Evolutionary conservation across 2,329 filamentous ascomycete species (phyloP).

Genomic region (Fusarium albidum): DNA sequence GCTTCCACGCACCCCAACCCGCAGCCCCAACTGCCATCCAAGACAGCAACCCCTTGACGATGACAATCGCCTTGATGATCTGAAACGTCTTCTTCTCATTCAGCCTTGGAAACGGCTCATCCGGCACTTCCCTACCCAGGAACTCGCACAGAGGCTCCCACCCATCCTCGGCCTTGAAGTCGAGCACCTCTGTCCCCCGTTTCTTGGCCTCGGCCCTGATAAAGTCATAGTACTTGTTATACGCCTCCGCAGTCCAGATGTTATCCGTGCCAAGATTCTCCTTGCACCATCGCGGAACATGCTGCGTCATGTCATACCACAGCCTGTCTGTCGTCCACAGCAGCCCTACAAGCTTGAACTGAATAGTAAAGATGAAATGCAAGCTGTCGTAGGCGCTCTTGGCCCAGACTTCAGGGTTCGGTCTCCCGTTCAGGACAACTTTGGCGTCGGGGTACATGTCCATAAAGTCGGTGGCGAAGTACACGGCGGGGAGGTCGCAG

Average conservation of each 20-base stretch:
- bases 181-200: slow-evolving; percentile 38
- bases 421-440: slow-evolving; percentile 45
- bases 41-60: slow-evolving; percentile 21
- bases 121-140: slow-evolving; percentile 22
- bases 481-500: slow-evolving; percentile 43
- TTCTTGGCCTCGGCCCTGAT: slow-evolving; percentile 42
- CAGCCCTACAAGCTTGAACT: slow-evolving; percentile 38
- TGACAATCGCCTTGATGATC: slow-evolving; percentile 24
- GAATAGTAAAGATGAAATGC: slow-evolving; percentile 40
- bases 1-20: slow-evolving; percentile 24
- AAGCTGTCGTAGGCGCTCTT: slow-evolving; percentile 38
- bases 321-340: slow-evolving; percentile 41
- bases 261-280: not conserved
- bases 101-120: slow-evolving; percentile 25
- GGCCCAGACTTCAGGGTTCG: slow-evolving; percentile 38
- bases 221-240: slow-evolving; percentile 30
- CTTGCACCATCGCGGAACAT: not conserved
- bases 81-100: slow-evolving; percentile 32
- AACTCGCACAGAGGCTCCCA: slow-evolving; percentile 55
- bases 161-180: slow-evolving; percentile 46
- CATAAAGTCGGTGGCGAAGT: slow-evolving; percentile 48
- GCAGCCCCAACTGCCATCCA: slow-evolving; percentile 19
- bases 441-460: slow-evolving; percentile 48
- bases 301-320: slow-evolving; percentile 40
- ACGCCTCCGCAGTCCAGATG: slow-evolving; percentile 6